Percentiles rank a stretch among this genome's conserved stretches.
phyloP scores from a whole-genome alignment of 1,284 basidiomycete species.

The Gomphus sp. region DNA sequence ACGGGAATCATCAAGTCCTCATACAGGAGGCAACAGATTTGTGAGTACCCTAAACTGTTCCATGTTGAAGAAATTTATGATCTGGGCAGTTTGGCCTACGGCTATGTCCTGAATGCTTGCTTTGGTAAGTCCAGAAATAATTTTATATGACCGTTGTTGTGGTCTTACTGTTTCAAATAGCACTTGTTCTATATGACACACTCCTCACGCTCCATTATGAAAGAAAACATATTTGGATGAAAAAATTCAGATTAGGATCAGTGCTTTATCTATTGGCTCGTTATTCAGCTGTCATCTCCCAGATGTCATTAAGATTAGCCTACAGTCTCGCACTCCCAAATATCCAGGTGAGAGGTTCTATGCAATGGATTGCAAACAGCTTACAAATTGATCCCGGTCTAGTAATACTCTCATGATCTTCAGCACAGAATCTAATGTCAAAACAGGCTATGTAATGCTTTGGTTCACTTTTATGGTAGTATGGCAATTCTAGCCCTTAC shows the following conservation, averaged over 20 bases:
- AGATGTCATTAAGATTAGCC: accelerated
- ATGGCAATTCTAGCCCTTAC: not conserved
- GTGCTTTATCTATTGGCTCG: not conserved
- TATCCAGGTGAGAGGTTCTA: not conserved
- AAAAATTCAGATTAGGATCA: not conserved
- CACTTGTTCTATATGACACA: not conserved
- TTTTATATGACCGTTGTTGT: too few species aligned
- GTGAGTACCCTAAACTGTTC: not conserved
- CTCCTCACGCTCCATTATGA: not conserved
- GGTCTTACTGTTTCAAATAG: not conserved
- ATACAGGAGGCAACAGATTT: not conserved
- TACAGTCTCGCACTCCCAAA: not conserved
- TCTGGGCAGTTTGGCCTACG: not conserved
- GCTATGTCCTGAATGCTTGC: not conserved
- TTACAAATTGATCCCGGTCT: not conserved
- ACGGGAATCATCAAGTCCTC: not conserved
- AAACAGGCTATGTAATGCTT: not conserved
- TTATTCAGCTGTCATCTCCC: not conserved
- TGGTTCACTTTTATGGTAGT: not conserved
- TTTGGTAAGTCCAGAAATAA: not conserved
- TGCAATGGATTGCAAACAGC: not conserved
- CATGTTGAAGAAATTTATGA: not conserved
- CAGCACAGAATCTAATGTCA: not conserved
- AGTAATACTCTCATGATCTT: not conserved
- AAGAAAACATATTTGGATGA: not conserved